These are phyloP conservation scores for Pterulicium gracile DNA, from an alignment of 1,284 basidiomycete species.

Conservation along the genomic window DNA sequence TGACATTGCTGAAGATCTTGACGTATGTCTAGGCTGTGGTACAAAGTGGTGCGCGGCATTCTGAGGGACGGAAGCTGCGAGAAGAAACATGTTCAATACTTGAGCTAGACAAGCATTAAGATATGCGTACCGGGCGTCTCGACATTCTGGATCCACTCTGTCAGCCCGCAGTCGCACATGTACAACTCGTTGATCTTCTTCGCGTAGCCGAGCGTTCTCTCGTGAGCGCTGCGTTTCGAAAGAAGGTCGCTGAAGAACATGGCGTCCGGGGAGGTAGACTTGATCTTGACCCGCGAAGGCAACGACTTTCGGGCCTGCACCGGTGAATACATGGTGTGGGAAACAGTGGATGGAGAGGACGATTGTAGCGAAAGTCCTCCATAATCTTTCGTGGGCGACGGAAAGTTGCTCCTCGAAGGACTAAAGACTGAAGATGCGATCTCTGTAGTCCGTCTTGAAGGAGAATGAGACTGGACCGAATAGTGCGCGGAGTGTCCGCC, in stretches of 20 bases:
- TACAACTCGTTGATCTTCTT: slow-evolving; percentile 78
- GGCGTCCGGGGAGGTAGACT: slow-evolving; percentile 53
- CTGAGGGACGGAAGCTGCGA: slow-evolving; percentile 5
- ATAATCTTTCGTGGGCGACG: background rate
- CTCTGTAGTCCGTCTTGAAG: background rate
- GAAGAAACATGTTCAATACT: slow-evolving; percentile 3
- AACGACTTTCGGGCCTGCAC: background rate
- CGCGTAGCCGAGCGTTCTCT: slow-evolving; percentile 72
- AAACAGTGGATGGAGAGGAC: slow-evolving; percentile 8
- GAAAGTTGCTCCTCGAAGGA: background rate
- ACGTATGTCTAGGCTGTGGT: slow-evolving; percentile 50
- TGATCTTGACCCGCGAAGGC: slow-evolving; percentile 25
- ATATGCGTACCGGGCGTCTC: slow-evolving; percentile 3
- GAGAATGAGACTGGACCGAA: background rate
- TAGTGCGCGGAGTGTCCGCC: background rate
- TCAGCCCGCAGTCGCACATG: slow-evolving; percentile 67
- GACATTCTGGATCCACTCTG: slow-evolving; percentile 53
- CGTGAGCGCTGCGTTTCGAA: slow-evolving; percentile 46
- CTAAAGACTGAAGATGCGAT: background rate
- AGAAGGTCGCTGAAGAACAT: slow-evolving; percentile 68
- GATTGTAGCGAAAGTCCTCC: background rate
- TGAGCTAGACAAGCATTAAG: slow-evolving; percentile 2
- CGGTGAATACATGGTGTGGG: slow-evolving; percentile 10
- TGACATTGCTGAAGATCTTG: slow-evolving; percentile 59
- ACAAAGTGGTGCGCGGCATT: slow-evolving; percentile 21